Evolutionary conservation across 805 yeast species (phyloP), one percentile per base, ranked within the genome.

Genomic region (Yamadazyma phyllophila): DNA sequence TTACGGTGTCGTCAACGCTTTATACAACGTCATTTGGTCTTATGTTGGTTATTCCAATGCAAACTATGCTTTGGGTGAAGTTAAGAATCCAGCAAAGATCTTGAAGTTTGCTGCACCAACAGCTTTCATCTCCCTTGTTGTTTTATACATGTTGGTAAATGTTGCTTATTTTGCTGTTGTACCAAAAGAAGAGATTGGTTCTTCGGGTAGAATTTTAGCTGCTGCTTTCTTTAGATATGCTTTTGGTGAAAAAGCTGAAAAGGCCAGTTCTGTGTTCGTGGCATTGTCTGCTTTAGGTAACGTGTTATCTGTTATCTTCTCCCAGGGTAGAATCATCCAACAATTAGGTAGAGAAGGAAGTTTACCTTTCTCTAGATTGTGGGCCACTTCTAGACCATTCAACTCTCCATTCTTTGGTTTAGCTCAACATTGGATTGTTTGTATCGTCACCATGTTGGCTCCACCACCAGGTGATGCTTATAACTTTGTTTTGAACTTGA

Each of bases 381-480:
- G 82, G 65, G 88, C 91, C 4, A 68, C 85, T 41, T 80, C 82
- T 36, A 81, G 66, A 58, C 95, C 95, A 4, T 84, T 85, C 64
- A 77, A 77, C 54, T 73, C 94, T 2, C 96, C 96, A 36, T 65
- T 80, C 51, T 78, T 81, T 36, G 95, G 92, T 42, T 69, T 88
- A 43, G 72, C 82, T 55, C 85, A 85, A 62, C 95, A 88, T 61
- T 87, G 88, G 80, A 63, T 83, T 38, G 83, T 87, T 13, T 85
- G 91, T 68, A 65, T 84, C 34, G 72, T 88, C 43, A 82, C 89
- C 40, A 80, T 88, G 49, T 59, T 86, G 38, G 94, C 92, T 3
- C 88, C 88, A 35, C 92, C 94, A 14, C 87, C 91, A 20, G 95
- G 94, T 46, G 95, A 87, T 60, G 95, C 95, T 39, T 88, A 86